Conservation (phyloP, 345 rosid genomes). For the Trapa incisa region DNA sequence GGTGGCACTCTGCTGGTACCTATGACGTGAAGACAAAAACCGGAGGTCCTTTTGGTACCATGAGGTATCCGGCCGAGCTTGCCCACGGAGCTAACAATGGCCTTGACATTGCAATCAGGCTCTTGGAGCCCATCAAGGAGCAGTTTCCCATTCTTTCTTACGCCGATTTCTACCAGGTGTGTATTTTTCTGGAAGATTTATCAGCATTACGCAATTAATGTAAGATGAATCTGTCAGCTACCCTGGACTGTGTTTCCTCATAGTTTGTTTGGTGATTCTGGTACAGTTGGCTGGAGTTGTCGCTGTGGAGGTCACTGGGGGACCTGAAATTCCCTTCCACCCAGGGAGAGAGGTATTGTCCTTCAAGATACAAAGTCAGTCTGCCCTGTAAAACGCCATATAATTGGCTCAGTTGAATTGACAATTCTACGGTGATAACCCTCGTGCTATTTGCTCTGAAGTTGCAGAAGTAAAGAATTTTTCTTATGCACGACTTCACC, state of each 20-base stretch:
- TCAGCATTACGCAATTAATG: not conserved
- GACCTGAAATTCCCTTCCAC: constrained; percentile 95
- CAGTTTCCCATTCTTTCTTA: constrained; percentile 58
- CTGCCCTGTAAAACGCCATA: not conserved
- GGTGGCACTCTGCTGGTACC: constrained; percentile 99
- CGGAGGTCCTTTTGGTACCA: constrained; percentile 94
- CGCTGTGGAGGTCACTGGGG: constrained; percentile 86
- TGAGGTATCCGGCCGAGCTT: constrained; percentile 50
- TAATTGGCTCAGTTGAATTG: not conserved
- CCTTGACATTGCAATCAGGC: constrained; percentile 68
- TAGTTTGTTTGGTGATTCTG: not conserved
- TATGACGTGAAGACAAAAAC: constrained; percentile 65
- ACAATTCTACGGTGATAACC: too few species aligned
- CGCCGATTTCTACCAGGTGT: constrained; percentile 83
- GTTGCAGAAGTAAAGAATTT: not conserved
- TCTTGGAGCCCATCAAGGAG: constrained; percentile 74
- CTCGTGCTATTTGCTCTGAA: not conserved
- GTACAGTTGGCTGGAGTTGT: constrained; percentile 85
- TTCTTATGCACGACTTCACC: not conserved
- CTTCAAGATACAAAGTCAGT: too few species aligned
- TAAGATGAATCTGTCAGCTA: not conserved
- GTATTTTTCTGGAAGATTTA: not conserved
- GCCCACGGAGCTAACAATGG: constrained; percentile 84
- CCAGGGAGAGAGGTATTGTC: constrained; percentile 70
- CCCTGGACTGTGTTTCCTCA: not conserved